Base-by-base conservation (phyloP, 2,329 filamentous ascomycete genomes). In the Leptographium flavum region DNA sequence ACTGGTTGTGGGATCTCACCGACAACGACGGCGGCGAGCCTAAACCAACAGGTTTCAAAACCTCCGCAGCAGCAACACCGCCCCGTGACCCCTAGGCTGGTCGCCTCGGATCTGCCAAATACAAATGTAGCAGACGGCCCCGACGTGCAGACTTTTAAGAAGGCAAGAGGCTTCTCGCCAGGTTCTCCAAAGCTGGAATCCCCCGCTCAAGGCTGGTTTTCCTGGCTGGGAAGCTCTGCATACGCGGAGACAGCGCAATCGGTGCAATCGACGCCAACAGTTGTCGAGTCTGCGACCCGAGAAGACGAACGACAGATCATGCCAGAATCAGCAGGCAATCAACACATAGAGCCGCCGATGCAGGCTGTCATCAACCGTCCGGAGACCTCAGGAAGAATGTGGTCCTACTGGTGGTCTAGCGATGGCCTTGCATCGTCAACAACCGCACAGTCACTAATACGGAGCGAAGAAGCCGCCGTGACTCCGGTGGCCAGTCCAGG, bases 331-430 rank as follows among this genome's bases (percentile, higher is more conserved):
- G 15, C 23, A n/a, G 25, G n/a, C 5, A 22, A 27, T 19, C 9
- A 17, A 2, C 7, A 30, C 7, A 43, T 5, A 8, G n/a, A 31
- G 9, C 8, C 27, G 13, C 31, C 39, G 14, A n/a, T 21, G 22
- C 27, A 46, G 50, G 22, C 52, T 47, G 9, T 43, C 43, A 3
- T 43, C 50, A 19, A 48, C 17, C 52, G 22, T 39, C 53, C 27
- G 43, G 33, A 46, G 15, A 42, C 47, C 8, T 45, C 63, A 6
- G 51, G 43, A 17, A n/a, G 49, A 37, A 45, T 48, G 45, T 48
- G 45, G 49, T 44, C 51, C 3, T 52, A 52, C 5, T 61, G 66
- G 32, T 68, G 65, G 65, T 56, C 55, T 3, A 50, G 57, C 5
- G n/a, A 35, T 21, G 13, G 19, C 5, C 28, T 9, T 4, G 11